Percentiles rank a stretch among this genome's conserved stretches.
Conservation (phyloP, 495 filamentous ascomycete species). For the Xylaria telfairii region DNA sequence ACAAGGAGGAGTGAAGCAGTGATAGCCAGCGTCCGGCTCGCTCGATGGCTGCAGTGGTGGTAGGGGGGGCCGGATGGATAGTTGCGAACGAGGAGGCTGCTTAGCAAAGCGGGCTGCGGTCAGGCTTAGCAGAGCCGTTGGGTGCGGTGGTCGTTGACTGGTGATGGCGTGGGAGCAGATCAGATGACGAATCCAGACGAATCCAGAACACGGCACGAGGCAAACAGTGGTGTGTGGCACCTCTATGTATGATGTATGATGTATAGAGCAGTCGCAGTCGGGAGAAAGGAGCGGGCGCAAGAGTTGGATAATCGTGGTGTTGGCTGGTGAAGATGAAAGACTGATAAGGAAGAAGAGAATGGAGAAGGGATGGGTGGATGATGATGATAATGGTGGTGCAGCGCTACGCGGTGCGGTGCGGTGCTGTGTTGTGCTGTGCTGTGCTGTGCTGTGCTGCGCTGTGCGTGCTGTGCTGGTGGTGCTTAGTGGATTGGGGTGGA, state of each 20-base stretch:
- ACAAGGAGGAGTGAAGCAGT: conserved; percentile 1
- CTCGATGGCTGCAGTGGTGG: conserved; percentile 31
- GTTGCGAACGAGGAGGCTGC: conserved; percentile 33
- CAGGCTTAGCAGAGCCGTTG: conserved; percentile 13
- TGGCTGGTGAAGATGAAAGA: neutral
- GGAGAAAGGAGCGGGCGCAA: neutral
- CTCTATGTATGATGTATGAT: conserved; percentile 6
- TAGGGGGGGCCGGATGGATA: conserved; percentile 2
- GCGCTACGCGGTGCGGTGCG: neutral
- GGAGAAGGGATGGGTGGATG: conserved; percentile 20
- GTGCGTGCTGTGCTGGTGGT: conserved; percentile 3
- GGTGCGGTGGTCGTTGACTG: conserved; percentile 4
- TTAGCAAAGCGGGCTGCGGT: conserved; percentile 43
- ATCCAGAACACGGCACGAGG: conserved; percentile 2
- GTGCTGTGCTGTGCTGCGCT: conserved; percentile 4
- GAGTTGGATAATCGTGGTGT: neutral
- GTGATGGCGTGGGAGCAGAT: conserved; percentile 3
- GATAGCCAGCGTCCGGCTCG: conserved; percentile 27
- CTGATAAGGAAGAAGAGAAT: neutral
- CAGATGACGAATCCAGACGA: conserved; percentile 14
- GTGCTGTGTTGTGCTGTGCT: conserved; percentile 2
- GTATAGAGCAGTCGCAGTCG: no score
- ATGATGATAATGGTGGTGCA: conserved; percentile 3
- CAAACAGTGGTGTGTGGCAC: conserved; percentile 13
- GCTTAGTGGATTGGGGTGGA: neutral